Percentiles rank a stretch among this genome's conserved stretches.
Conservation (phyloP, 176 grass and related monocot species). For the Raddia guianensis region DNA sequence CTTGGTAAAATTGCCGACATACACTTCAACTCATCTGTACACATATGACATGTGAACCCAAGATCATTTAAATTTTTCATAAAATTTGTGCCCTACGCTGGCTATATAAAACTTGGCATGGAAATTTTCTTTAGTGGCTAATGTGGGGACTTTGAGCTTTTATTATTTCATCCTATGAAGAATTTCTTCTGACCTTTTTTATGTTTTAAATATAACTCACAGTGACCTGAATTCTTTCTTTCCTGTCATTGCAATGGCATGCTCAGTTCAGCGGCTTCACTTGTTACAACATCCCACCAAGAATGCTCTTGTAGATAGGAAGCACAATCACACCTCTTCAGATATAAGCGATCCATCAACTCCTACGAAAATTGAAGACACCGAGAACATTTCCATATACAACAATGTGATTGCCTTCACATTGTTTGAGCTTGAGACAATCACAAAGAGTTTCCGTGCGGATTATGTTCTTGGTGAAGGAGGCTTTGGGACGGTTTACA, state of each 20-base stretch:
- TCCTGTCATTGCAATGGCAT: slow-evolving; percentile 22
- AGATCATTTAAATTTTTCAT: background rate
- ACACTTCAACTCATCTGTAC: background rate
- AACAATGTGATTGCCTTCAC: slow-evolving; percentile 94
- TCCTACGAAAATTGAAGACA: slow-evolving; percentile 77
- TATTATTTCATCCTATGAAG: background rate
- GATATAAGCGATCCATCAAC: slow-evolving; percentile 81
- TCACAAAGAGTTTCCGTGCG: slow-evolving; percentile 93
- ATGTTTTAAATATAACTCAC: background rate
- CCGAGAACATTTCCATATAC: slow-evolving; percentile 94
- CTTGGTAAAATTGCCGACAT: background rate
- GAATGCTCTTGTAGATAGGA: slow-evolving; percentile 60
- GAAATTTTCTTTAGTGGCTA: background rate
- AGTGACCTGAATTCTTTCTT: slow-evolving; percentile 29
- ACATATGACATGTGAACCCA: background rate
- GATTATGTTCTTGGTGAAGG: slow-evolving; percentile 98
- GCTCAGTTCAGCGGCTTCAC: slow-evolving; percentile 91
- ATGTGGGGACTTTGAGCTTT: background rate
- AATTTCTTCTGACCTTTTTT: slow-evolving; percentile 6
- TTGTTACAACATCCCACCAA: slow-evolving; percentile 80
- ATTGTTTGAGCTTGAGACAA: slow-evolving; percentile 95
- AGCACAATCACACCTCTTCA: slow-evolving; percentile 66
- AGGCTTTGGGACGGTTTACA: slow-evolving; percentile 97
- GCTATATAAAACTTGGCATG: background rate
- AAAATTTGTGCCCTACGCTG: background rate